phyloP scores from a whole-genome alignment of 805 yeast species.

The Yamadazyma laniorum region DNA sequence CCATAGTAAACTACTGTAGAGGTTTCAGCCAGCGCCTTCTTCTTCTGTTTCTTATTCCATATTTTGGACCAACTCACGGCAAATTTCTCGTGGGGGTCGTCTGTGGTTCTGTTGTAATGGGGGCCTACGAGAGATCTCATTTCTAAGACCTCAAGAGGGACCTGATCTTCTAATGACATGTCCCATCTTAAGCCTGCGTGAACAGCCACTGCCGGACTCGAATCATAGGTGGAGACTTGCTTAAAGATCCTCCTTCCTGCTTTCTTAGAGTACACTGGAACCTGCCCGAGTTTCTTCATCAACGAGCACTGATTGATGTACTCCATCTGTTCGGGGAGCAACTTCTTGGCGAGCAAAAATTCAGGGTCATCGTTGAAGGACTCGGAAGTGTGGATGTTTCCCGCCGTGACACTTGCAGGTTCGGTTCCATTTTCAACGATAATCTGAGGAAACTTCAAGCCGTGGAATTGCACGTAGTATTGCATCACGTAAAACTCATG shows the following conservation, averaged over 20 bases:
- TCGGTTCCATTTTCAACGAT: slow-evolving; percentile 11
- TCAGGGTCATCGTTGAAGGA: slow-evolving; percentile 35
- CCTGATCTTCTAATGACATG: slow-evolving; percentile 52
- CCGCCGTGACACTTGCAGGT: slow-evolving; percentile 4
- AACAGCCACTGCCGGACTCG: slow-evolving; percentile 52
- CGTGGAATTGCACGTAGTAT: slow-evolving; percentile 61
- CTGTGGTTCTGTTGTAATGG: slow-evolving; percentile 56
- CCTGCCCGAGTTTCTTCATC: slow-evolving; percentile 59
- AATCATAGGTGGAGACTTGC: slow-evolving; percentile 6
- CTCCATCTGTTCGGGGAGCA: slow-evolving; percentile 58
- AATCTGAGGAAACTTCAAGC: slow-evolving; percentile 36
- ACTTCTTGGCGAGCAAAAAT: slow-evolving; percentile 47
- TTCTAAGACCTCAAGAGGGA: slow-evolving; percentile 61
- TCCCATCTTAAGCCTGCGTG: slow-evolving; percentile 85
- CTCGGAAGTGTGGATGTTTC: not conserved
- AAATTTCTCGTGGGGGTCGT: slow-evolving; percentile 34
- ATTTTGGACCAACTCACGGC: slow-evolving; percentile 56
- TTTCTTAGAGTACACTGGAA: slow-evolving; percentile 40
- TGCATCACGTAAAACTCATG: slow-evolving; percentile 76
- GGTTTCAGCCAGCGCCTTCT: slow-evolving; percentile 28
- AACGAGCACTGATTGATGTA: slow-evolving; percentile 64
- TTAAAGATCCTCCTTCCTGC: slow-evolving; percentile 27
- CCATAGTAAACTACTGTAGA: slow-evolving; percentile 66
- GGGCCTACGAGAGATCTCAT: slow-evolving; percentile 71
- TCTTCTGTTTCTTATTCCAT: slow-evolving; percentile 48